These are phyloP conservation scores for Rosa persica DNA, from an alignment of 306 rosid species.

Conservation along the genomic window DNA sequence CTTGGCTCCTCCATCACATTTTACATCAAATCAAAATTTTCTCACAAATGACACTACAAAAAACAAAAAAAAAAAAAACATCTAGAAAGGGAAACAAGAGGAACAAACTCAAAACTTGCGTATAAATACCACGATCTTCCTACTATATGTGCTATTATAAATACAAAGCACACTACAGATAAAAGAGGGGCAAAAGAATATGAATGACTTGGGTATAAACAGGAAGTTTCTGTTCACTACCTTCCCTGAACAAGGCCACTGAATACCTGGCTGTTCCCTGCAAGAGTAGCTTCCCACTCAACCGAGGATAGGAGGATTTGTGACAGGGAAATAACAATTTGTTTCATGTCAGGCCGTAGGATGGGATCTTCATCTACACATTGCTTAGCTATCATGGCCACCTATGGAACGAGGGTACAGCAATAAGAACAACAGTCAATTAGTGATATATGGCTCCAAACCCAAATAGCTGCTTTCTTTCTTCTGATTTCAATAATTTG, in stretches of 20 bases:
- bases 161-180: slow-evolving; percentile 20
- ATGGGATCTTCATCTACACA: slow-evolving; percentile 96
- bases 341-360: slow-evolving; percentile 88
- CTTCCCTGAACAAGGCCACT: slow-evolving; percentile 99
- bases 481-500: background rate
- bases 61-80: slow-evolving; percentile 20
- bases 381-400: slow-evolving; percentile 87
- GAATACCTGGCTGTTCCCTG: slow-evolving; percentile 97
- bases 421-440: slow-evolving; percentile 2
- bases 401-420: slow-evolving; percentile 32
- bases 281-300: slow-evolving; percentile 99
- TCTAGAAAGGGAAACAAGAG: background rate
- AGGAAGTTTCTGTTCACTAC: slow-evolving; percentile 38
- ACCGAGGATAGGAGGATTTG: slow-evolving; percentile 84
- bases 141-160: slow-evolving; percentile 26
- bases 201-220: slow-evolving; percentile 16
- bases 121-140: slow-evolving; percentile 15
- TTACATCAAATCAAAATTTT: slow-evolving; percentile 22
- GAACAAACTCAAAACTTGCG: slow-evolving; percentile 1
- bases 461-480: background rate
- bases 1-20: slow-evolving; percentile 3
- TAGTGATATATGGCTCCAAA: background rate
- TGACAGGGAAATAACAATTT: slow-evolving; percentile 82
- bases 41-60: slow-evolving; percentile 17
- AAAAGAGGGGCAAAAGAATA: slow-evolving; percentile 11